phyloP scores from a whole-genome alignment of 345 rosid species.

The Fremontodendron californicum region DNA sequence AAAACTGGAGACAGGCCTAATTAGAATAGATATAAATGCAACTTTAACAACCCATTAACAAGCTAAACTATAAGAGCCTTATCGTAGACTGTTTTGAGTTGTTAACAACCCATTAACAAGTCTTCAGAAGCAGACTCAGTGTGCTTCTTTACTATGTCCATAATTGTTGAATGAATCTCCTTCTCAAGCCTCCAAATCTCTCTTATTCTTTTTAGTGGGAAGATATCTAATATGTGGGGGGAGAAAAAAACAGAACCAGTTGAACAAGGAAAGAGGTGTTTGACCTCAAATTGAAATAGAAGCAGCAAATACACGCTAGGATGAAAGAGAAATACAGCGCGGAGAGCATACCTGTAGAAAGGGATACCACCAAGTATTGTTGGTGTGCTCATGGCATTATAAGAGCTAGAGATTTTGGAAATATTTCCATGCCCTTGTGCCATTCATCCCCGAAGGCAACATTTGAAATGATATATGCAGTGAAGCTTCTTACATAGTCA shows the following conservation, averaged over 20 bases:
- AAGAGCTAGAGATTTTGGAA: neutral
- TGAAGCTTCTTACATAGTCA: constrained; percentile 12
- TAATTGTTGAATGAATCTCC: too few species aligned
- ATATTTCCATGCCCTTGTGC: neutral
- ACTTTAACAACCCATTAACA: neutral
- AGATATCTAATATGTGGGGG: neutral
- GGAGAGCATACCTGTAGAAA: neutral
- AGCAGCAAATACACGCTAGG: neutral
- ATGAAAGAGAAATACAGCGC: neutral
- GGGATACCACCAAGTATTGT: neutral
- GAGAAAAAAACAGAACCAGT: neutral
- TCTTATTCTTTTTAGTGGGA: constrained; percentile 1
- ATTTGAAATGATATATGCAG: constrained; percentile 2
- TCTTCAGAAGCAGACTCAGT: neutral
- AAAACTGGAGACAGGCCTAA: neutral
- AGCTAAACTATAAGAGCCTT: neutral
- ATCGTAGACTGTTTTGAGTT: neutral
- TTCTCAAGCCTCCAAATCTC: too few species aligned
- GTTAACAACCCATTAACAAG: too few species aligned
- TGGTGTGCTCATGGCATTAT: neutral
- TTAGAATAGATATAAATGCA: neutral
- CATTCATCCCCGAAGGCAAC: constrained; percentile 5
- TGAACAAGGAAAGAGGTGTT: neutral
- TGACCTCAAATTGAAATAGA: neutral
- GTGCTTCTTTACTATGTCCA: neutral